Evolutionary conservation across 2,329 filamentous ascomycete species (phyloP).

Genomic region (Lachnum nothofagi): DNA sequence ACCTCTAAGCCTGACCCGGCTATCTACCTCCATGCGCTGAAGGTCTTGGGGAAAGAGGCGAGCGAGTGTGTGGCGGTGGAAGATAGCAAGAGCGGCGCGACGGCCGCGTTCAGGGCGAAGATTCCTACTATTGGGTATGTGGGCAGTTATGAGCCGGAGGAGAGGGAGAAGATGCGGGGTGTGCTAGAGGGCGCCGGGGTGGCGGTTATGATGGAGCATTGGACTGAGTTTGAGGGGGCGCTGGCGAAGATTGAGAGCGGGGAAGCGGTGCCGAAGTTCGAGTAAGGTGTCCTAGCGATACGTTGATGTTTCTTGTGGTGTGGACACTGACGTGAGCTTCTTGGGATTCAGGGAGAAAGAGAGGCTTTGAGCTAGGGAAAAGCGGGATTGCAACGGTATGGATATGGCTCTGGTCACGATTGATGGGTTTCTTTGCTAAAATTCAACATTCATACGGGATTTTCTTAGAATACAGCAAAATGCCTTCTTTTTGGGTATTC

Average conservation of each 20-base stretch:
- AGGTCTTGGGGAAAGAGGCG: conserved; percentile 66
- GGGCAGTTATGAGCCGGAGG: conserved; percentile 59
- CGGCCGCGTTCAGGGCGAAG: conserved; percentile 69
- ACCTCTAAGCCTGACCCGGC: conserved; percentile 87
- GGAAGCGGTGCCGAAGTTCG: conserved; percentile 5
- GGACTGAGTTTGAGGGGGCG: conserved; percentile 45
- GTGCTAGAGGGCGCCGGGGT: conserved; percentile 57
- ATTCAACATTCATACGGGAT: no score
- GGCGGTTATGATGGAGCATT: conserved; percentile 56
- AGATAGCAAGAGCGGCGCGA: conserved; percentile 81
- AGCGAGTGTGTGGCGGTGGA: conserved; percentile 75
- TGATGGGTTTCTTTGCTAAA: no score
- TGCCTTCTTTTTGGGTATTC: no score
- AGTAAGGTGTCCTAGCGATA: no score
- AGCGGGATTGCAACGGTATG: no score
- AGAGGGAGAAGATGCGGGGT: conserved; percentile 62
- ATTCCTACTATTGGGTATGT: conserved; percentile 83
- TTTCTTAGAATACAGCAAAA: no score
- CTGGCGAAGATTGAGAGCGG: conserved; percentile 25
- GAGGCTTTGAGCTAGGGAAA: no score
- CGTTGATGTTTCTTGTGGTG: no score
- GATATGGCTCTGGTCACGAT: no score
- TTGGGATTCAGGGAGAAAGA: no score
- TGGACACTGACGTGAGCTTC: no score
- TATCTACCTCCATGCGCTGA: conserved; percentile 75